A percentile compares a stretch with the other conserved stretches of the same genome.
phyloP scores from a whole-genome alignment of 2,329 filamentous ascomycete genomes.

The Fusarium newnesense region DNA sequence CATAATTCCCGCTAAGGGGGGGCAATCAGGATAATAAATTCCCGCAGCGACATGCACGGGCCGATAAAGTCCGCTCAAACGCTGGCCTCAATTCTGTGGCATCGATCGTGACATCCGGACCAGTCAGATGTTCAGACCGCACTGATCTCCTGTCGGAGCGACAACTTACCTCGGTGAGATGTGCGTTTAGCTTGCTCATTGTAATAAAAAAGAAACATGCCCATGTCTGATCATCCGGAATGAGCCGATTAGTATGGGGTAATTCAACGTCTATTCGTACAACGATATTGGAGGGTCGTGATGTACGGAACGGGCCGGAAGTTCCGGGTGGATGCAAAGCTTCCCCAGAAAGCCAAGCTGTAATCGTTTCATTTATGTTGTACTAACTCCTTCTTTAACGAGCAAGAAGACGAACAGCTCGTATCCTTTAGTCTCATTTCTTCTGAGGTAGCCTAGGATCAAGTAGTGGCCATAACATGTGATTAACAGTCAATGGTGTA shows the following conservation, averaged over 20 bases:
- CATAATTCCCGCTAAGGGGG: too few relatives aligned
- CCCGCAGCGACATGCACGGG: not conserved
- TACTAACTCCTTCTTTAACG: too few relatives aligned
- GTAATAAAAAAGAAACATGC: not conserved
- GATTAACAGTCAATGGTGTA: not conserved
- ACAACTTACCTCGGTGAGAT: not conserved
- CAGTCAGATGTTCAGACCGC: not conserved
- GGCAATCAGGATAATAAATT: not conserved
- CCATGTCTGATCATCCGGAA: not conserved
- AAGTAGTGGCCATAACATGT: rapidly evolving
- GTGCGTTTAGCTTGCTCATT: not conserved
- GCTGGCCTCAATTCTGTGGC: not conserved
- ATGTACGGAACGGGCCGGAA: not conserved
- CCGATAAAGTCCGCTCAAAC: not conserved
- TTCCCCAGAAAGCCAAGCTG: not conserved
- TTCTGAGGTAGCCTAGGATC: rapidly evolving
- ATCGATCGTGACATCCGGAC: too few relatives aligned
- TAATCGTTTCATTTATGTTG: not conserved
- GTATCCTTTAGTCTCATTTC: rapidly evolving
- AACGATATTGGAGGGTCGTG: not conserved
- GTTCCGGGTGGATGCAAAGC: not conserved
- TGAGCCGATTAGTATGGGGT: not conserved
- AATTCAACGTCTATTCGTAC: rapidly evolving
- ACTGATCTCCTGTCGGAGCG: not conserved
- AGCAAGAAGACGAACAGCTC: rapidly evolving